Evolutionary conservation across 192 early-diverging fungal genomes (phyloP).

Genomic region (Coemansia sp.): DNA sequence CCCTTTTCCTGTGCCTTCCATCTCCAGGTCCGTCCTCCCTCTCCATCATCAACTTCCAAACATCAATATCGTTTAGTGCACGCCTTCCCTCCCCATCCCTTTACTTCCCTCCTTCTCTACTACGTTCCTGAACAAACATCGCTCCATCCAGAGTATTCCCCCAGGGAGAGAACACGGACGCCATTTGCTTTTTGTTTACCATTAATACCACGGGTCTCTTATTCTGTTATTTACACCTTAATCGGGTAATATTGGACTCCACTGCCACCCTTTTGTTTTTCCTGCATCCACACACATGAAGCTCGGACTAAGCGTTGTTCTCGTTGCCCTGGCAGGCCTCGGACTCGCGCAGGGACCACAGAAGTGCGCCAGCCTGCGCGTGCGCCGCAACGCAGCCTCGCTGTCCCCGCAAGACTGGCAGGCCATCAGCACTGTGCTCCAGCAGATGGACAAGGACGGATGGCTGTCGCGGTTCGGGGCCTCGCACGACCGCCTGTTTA

Average conservation of each 20-base stretch:
- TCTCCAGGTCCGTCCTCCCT: neutral
- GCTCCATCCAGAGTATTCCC: neutral
- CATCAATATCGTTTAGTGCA: neutral
- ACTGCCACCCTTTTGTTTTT: neutral
- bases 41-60: constrained; percentile 1
- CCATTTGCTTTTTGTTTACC: neutral
- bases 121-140: neutral
- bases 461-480: constrained; percentile 35
- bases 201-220: neutral
- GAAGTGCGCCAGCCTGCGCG: constrained; percentile 31
- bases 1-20: neutral
- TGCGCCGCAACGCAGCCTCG: constrained; percentile 45
- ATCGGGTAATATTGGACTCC: neutral
- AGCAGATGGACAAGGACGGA: constrained; percentile 43
- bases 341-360: constrained; percentile 27
- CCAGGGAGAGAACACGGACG: neutral
- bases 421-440: constrained; percentile 35
- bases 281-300: constrained; percentile 23
- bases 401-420: constrained; percentile 49
- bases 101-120: neutral
- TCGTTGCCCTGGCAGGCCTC: constrained; percentile 32
- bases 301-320: constrained; percentile 28
- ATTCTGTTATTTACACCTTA: neutral
- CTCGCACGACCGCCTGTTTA: constrained; percentile 45
- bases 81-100: neutral